Conservation (phyloP, 306 rosid genomes). For the Rubus idaeus region DNA sequence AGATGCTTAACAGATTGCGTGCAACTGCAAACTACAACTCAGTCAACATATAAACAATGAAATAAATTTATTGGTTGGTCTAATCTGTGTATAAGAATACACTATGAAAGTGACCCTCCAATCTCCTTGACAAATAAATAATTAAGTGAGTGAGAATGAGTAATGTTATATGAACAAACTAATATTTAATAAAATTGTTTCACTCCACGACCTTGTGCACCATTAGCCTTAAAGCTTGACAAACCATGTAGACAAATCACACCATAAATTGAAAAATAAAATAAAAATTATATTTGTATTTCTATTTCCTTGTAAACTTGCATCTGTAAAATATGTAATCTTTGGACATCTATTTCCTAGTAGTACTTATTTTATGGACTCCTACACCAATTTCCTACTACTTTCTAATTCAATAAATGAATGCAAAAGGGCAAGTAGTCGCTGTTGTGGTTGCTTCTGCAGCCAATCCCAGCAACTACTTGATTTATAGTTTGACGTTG, state of each 20-base stretch:
- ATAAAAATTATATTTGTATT: background rate
- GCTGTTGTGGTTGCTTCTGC: background rate
- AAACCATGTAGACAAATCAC: background rate
- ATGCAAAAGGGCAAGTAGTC: background rate
- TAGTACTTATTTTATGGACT: background rate
- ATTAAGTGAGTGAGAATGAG: too few species aligned
- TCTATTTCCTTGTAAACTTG: background rate
- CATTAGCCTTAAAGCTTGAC: background rate
- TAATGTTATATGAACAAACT: too few species aligned
- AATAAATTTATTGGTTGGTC: background rate
- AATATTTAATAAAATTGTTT: background rate
- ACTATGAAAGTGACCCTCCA: background rate
- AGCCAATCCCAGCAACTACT: background rate
- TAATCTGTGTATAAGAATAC: background rate
- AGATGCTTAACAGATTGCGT: background rate
- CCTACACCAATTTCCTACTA: background rate
- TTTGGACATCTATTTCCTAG: background rate
- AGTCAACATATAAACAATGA: background rate
- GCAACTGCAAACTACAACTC: background rate
- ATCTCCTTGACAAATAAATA: too few species aligned
- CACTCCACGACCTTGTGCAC: background rate
- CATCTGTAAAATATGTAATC: background rate
- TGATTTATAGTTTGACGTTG: background rate
- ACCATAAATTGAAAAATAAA: background rate
- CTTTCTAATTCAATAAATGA: background rate